These are phyloP conservation scores for Globisporangium parvum DNA, from an alignment of 352 stramenopile species.

Conservation along the genomic window DNA sequence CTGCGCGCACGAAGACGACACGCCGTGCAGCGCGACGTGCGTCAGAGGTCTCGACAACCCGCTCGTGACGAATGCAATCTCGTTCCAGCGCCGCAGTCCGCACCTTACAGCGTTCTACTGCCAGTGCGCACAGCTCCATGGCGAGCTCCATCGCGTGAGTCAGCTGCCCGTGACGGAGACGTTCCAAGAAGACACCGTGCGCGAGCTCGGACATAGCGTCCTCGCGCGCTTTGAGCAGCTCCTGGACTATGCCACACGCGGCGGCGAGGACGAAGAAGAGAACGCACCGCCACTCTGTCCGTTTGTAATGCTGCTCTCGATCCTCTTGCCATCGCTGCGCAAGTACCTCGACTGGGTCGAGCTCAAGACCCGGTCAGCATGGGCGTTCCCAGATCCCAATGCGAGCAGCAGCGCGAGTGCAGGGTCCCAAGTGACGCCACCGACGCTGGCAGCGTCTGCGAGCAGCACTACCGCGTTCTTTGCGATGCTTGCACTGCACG, in stretches of 20 bases:
- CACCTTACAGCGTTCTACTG: slow-evolving; percentile 32
- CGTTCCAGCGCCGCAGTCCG: slow-evolving; percentile 12
- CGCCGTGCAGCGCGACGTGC: slow-evolving; percentile 8
- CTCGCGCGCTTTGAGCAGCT: slow-evolving; percentile 15
- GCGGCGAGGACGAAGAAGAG: background rate
- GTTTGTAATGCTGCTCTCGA: slow-evolving; percentile 65
- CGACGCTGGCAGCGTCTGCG: slow-evolving; percentile 4
- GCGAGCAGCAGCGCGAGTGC: background rate
- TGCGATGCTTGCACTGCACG: slow-evolving; percentile 43
- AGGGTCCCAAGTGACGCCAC: background rate
- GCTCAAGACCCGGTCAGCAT: slow-evolving; percentile 26
- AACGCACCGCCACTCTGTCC: slow-evolving; percentile 17
- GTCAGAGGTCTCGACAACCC: slow-evolving; percentile 9
- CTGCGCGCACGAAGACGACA: slow-evolving; percentile 12
- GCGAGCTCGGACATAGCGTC: slow-evolving; percentile 22
- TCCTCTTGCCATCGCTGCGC: slow-evolving; percentile 43
- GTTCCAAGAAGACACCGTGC: slow-evolving; percentile 31
- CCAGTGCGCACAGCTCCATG: slow-evolving; percentile 30
- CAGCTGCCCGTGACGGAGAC: slow-evolving; percentile 10
- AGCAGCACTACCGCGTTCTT: slow-evolving; percentile 5
- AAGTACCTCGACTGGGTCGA: slow-evolving; percentile 48
- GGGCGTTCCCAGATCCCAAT: slow-evolving; percentile 13
- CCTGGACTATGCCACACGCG: slow-evolving; percentile 5
- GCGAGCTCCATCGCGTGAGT: slow-evolving; percentile 31
- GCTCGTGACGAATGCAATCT: slow-evolving; percentile 11